Evolutionary conservation across 441 rosid genomes (phyloP), one percentile per base, ranked within the genome.

Genomic region (Capsella rubella): DNA sequence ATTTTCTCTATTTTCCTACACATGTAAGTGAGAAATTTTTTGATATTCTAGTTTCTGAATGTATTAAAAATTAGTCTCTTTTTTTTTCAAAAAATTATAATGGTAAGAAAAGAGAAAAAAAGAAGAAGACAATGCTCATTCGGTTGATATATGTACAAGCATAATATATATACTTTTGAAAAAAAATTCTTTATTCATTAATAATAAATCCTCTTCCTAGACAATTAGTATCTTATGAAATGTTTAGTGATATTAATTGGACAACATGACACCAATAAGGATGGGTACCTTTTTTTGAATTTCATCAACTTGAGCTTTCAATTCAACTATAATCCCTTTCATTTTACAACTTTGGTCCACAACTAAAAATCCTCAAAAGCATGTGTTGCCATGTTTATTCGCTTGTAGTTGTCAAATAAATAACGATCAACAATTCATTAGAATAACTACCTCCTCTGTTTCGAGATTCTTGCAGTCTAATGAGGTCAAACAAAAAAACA

Each of bases 221-320:
- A 42, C 39, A 32, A 69, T 21, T 46, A 32, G 40, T 49, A 27
- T 7, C 39, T 27, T 39, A 16, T 15, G 55, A 53, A 63, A 72
- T 37, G 31, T 49, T 21, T 49, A 15, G 67, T 59, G 12, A 35
- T 34, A 15, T 6, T 32, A 67, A 40, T 21, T 42, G 21, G 78
- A 60, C 32, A 51, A 60, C 32, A 51, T 67, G 64, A 75, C 73
- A 67, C 62, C 63, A 67, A 75, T 32, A 45, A 32, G 63, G 56
- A 52, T 60, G 69, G 55, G 51, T 60, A 12, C 56, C 40, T 5
- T 14, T 18, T 51, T 51, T 60, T 67, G 45, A 56, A 34, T 21
- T 50, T 72, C 32, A 5, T 58, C 57, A 75, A 60, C 50, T 67
- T 52, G 78, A 57, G 59, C 65, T 57, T 65, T 65, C 66, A 65